These are phyloP conservation scores for Passiflora organensis DNA, from an alignment of 345 rosid species.

Conservation along the genomic window DNA sequence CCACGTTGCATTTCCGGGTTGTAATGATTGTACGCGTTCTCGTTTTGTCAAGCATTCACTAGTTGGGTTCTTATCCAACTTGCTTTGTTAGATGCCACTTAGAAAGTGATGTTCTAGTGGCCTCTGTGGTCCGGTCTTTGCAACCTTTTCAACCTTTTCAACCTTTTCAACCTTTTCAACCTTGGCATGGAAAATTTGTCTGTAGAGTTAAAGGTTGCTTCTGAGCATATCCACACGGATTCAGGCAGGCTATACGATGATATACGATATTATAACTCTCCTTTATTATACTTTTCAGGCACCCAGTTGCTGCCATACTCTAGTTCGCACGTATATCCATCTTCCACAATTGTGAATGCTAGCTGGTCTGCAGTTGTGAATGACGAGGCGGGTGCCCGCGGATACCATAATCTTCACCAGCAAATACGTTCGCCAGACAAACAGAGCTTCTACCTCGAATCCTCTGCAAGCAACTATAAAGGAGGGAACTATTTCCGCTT, in stretches of 20 bases:
- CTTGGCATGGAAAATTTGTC: too few species aligned
- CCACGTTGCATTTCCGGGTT: too few species aligned
- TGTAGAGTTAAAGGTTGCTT: too few species aligned
- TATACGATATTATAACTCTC: too few species aligned
- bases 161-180: too few species aligned
- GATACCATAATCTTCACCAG: conserved; percentile 25
- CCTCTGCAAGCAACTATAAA: conserved; percentile 32
- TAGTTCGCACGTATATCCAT: conserved; percentile 43
- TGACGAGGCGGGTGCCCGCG: conserved; percentile 22
- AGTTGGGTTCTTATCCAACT: conserved; percentile 9
- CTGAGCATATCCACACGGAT: too few species aligned
- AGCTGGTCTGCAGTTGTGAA: conserved; percentile 39
- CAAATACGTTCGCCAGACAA: conserved; percentile 17
- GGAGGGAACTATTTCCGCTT: conserved; percentile 46
- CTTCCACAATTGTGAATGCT: conserved; percentile 33
- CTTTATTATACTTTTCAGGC: too few species aligned
- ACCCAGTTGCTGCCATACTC: conserved; percentile 41
- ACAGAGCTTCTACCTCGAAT: conserved; percentile 34
- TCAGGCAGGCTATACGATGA: too few species aligned
- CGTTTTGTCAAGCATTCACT: not conserved
- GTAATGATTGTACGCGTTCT: too few species aligned
- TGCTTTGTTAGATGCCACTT: conserved; percentile 1
- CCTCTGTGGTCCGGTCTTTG: too few species aligned
- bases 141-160: too few species aligned
- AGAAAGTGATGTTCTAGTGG: conserved; percentile 10